Conservation (phyloP, 495 filamentous ascomycete species). For the Daldinia childiae region DNA sequence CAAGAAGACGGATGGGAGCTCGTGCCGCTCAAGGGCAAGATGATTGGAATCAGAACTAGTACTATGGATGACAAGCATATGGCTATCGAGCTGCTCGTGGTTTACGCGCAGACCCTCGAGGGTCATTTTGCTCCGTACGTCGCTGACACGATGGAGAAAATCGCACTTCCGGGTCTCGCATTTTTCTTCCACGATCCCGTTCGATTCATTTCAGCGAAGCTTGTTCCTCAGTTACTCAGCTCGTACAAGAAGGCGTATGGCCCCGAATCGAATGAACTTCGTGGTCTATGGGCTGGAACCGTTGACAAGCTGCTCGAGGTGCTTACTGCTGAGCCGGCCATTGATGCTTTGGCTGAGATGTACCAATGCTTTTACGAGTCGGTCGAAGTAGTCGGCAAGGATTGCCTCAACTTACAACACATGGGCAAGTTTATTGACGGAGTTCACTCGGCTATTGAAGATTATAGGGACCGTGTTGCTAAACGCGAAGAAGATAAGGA, state of each 20-base stretch:
- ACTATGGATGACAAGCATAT: conserved; percentile 98
- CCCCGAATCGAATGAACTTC: conserved; percentile 74
- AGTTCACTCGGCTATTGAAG: conserved; percentile 82
- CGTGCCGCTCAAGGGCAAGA: conserved; percentile 94
- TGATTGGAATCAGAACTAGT: conserved; percentile 98
- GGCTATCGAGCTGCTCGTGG: conserved; percentile 95
- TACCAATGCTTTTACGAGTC: conserved; percentile 99
- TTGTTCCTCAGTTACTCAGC: conserved; percentile 92
- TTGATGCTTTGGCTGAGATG: conserved; percentile 98
- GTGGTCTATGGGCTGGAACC: conserved; percentile 82
- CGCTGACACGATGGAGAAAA: conserved; percentile 92
- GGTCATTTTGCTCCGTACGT: conserved; percentile 93
- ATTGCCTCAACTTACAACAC: conserved; percentile 77
- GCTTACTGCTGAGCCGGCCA: conserved; percentile 90
- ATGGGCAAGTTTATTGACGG: conserved; percentile 88
- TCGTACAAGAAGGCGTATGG: conserved; percentile 93
- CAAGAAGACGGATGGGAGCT: conserved; percentile 98
- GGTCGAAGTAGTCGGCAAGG: conserved; percentile 89
- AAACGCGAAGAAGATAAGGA: conserved; percentile 79
- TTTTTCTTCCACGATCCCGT: conserved; percentile 99
- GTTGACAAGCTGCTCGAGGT: conserved; percentile 93
- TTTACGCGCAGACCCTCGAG: conserved; percentile 95
- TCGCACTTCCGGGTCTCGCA: conserved; percentile 89
- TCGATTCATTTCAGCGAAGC: conserved; percentile 92
- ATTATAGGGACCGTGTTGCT: conserved; percentile 87